These are phyloP conservation scores for Cubamyces lactineus DNA, from an alignment of 768 basidiomycete species.

Conservation along the genomic window DNA sequence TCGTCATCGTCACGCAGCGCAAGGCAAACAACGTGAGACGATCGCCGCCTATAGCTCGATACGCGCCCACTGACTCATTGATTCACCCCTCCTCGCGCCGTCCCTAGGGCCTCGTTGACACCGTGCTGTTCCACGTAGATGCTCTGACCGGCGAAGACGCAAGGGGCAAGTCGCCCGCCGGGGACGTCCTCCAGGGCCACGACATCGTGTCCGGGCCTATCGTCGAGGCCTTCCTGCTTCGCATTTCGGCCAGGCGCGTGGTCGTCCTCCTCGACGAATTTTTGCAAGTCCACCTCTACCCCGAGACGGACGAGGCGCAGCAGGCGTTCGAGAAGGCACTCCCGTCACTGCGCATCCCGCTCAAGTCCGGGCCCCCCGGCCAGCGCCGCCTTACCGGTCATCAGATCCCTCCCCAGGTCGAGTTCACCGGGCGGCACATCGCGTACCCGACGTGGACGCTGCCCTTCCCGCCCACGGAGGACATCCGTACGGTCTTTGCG, in stretches of 20 bases:
- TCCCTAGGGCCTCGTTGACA: conserved; percentile 61
- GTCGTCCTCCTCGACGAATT: conserved; percentile 75
- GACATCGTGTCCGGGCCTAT: conserved; percentile 64
- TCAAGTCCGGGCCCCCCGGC: conserved; percentile 48
- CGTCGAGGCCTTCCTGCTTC: conserved; percentile 61
- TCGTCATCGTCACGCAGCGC: conserved; percentile 65
- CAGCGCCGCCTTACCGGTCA: conserved; percentile 60
- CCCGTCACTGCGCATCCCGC: conserved; percentile 56
- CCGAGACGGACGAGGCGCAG: conserved; percentile 52
- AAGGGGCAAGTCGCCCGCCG: conserved; percentile 34
- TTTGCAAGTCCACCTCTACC: conserved; percentile 71
- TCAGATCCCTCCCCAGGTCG: conserved; percentile 46
- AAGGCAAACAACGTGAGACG: conserved; percentile 62
- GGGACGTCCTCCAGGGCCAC: conserved; percentile 54
- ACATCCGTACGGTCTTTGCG: conserved; percentile 54
- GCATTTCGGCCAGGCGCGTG: conserved; percentile 45
- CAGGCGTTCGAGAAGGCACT: conserved; percentile 48
- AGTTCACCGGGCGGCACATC: conserved; percentile 49
- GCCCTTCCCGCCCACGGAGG: conserved; percentile 57
- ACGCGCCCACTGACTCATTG: not conserved
- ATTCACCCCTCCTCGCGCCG: conserved; percentile 2
- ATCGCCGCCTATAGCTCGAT: not conserved
- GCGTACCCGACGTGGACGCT: conserved; percentile 71
- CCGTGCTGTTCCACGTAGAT: conserved; percentile 76
- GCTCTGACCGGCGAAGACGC: conserved; percentile 76